These are phyloP conservation scores for Boletus rubroflammeus DNA, from an alignment of 768 basidiomycete genomes.

Conservation along the genomic window DNA sequence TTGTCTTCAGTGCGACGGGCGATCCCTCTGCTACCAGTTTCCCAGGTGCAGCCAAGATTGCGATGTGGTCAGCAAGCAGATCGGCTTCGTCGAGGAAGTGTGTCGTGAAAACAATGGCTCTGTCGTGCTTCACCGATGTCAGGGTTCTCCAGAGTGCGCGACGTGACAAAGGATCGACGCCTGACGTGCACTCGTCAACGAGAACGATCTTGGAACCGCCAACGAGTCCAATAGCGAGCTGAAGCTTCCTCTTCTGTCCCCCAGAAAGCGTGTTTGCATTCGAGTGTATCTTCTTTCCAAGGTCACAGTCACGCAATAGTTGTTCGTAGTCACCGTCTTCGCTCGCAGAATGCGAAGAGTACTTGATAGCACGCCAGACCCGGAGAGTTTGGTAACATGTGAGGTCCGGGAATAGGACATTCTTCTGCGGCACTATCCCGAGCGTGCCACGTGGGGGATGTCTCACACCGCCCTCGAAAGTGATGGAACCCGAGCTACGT, in stretches of 20 bases:
- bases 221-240: constrained; percentile 75
- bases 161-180: constrained; percentile 77
- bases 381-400: constrained; percentile 69
- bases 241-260: constrained; percentile 80
- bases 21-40: constrained; percentile 70
- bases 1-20: constrained; percentile 70
- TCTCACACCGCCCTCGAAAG: constrained; percentile 49
- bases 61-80: constrained; percentile 71
- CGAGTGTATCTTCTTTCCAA: constrained; percentile 63
- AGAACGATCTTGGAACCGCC: constrained; percentile 68
- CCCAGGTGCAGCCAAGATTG: constrained; percentile 71
- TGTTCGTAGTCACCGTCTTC: constrained; percentile 58
- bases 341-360: constrained; percentile 39
- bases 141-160: constrained; percentile 75
- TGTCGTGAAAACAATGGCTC: constrained; percentile 74
- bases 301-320: constrained; percentile 67
- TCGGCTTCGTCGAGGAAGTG: constrained; percentile 83
- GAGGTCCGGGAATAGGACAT: constrained; percentile 75
- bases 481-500: constrained; percentile 54
- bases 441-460: constrained; percentile 60
- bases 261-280: constrained; percentile 68
- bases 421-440: constrained; percentile 81
- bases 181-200: constrained; percentile 74
- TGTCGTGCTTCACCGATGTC: constrained; percentile 59
- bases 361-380: constrained; percentile 72